Evolutionary conservation across 192 early-diverging fungal species (phyloP), one percentile per base, ranked within the genome.

Genomic region (Spizellomyces punctatus): DNA sequence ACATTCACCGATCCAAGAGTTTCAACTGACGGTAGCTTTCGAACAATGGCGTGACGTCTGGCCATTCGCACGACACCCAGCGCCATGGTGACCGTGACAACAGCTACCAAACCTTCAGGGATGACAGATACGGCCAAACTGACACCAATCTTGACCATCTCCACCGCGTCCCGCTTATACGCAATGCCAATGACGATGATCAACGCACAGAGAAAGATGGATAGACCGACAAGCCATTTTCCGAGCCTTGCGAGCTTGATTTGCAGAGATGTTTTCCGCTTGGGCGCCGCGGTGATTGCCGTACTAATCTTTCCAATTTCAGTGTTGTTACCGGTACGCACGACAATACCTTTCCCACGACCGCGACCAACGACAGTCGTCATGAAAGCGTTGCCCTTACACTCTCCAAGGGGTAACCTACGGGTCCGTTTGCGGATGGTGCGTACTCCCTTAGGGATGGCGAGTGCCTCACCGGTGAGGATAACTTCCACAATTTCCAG

Each of bases 1-100:
- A 92, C 90, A 6, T 94, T 96, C 12, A 99, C 94, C 58, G 93
- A 92, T 22, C 96, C 96, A 6, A 99, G 80, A 4, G 96, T 95
- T 81, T 99, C 96, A 5, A 99, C 94, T 0, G 96, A 92, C 0
- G 94, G 93, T 9, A 97, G 81, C 46, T 94, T 96, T 46, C 95
- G 83, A 8, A 99, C 94, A 44, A 99, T 94, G 16, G 94, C 94
- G 71, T 94, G 87, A 50, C 88, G 85, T 42, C 73, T 74, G 0
- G 96, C 94, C 96, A 99, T 98, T 41, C 95, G 86, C 43, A 89
- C 84, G n/a, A 99, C 96, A 69, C 94, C 96, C 8, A 99, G 72
- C 22, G 96, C 96, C 95, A 98, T 97, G 6, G 96, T 94, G 8
- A 99, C 91, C 6, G 96, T 98, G 14, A 92, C 91, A n/a, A 99